Evolutionary conservation across 2,329 filamentous ascomycete genomes (phyloP), one percentile per base, ranked within the genome.

Genomic region (Colletotrichum limetticola): DNA sequence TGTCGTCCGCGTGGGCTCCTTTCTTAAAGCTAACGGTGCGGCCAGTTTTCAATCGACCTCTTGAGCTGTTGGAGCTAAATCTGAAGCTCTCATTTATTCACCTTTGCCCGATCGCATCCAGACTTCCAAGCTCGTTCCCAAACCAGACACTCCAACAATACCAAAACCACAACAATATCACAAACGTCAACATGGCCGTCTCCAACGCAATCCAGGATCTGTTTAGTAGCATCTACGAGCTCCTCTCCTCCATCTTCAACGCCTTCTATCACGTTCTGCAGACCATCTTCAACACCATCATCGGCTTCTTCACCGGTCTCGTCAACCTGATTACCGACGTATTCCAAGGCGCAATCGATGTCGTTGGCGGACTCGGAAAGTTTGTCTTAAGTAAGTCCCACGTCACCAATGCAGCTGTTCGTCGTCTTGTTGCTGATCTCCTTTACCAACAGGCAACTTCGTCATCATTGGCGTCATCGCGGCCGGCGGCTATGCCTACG

Each of bases 141-240:
- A 2, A 37, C n/a, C 7, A 32, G 30, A 24, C 30, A 35, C 2
- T 16, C 5, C 19, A n/a, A n/a, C 35, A 8, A 55, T 4, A 19
- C 6, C 8, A 46, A 14, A 55, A 9, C 24, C 32, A 52, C 30
- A 24, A 30, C 14, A n/a, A 5, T 11, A 19, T 2, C n/a, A 4
- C n/a, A 57, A 49, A 12, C 42, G 22, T 59, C 74, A 80, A 65
- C 66, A 82, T 83, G 81, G 77, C 82, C 56, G 71, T 85, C 77
- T 78, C 79, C 26, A 75, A 77, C 57, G 84, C 83, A 35, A 74
- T 85, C 64, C 76, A 77, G 57, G 80, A 83, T 75, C 78, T 85
- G 61, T 77, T 85, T 77, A 82, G 80, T 75, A 84, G 82, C 77
- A 78, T 85, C 76, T 84, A 82, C 72, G 83, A 85, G 78, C 82